Evolutionary conservation across 352 stramenopile genomes (phyloP), one percentile per base, ranked within the genome.

Genomic region (Pythium scleroteichum): DNA sequence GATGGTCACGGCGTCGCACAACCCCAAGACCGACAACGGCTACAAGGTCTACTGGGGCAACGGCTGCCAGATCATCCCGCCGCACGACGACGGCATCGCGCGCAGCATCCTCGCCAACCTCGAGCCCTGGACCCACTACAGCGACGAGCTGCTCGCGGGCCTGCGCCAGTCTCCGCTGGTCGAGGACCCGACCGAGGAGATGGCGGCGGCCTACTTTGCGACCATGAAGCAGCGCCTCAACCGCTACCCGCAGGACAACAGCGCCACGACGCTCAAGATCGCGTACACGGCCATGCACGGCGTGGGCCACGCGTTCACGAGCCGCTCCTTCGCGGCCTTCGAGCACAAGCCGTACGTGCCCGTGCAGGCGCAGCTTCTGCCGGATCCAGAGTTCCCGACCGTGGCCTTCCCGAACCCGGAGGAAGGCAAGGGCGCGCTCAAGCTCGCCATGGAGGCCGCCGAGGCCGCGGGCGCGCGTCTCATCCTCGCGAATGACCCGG

Each of bases 251-350:
- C 66, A 78, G 22, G 74, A 85, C 62, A 96, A 96, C 56, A 53
- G 66, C 16, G 69, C 32, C 27, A 73, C 81, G 27, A 50, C 59
- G 33, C 72, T 91, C 41, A 95, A 90, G 66, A 73, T 99, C 71
- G 87, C 87, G 10, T 99, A 99, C 71, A 98, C 96, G 9, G 96
- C 97, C 51, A 99, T 99, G 97, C 97, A 99, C 76, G 97, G 97
- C 51, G 93, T 99, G 32, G 97, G 97, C 20, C 78, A 96, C 69
- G 78, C 79, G 23, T 99, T 96, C 75, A 97, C 94, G 32, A 82
- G 80, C 49, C 78, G 86, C 46, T 93, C 87, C 6, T 99, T 99
- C 64, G 69, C 86, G 24, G 82, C 80, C 10, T 99, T 99, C 69
- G 71, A 71, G 1, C 85, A 89, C 48, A 85, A 87, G 41, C 69